Evolutionary conservation across 768 basidiomycete genomes (phyloP).

Genomic region (Pisolithus albus): DNA sequence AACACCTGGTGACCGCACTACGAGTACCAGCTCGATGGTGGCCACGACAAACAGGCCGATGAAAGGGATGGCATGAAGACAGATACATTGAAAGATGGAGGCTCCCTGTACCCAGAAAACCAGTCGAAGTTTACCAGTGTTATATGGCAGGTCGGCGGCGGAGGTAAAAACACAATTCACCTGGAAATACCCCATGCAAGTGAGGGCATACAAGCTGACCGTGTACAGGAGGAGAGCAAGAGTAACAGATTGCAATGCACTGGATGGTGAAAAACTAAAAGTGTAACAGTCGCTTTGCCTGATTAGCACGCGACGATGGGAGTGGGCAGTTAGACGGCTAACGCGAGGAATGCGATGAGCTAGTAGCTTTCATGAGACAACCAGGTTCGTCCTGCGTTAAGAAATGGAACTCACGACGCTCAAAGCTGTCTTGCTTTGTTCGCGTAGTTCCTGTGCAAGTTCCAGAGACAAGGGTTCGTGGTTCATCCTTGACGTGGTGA

Average conservation of each 20-base stretch:
- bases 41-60: constrained; percentile 20
- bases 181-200: constrained; percentile 11
- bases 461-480: constrained; percentile 7
- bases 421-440: constrained; percentile 17
- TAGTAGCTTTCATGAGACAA: too few species aligned
- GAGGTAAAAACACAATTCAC: constrained; percentile 5
- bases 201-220: constrained; percentile 20
- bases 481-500: not conserved
- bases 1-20: constrained; percentile 17
- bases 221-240: constrained; percentile 24
- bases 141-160: not conserved
- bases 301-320: too few species aligned
- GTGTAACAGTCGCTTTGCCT: not conserved
- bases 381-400: too few species aligned
- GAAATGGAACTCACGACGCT: constrained; percentile 10
- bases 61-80: constrained; percentile 21
- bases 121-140: not conserved
- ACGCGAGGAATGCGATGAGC: constrained; percentile 17
- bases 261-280: constrained; percentile 15
- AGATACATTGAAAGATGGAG: constrained; percentile 6
- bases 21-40: constrained; percentile 10
- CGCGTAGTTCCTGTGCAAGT: constrained; percentile 15
- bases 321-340: not conserved
- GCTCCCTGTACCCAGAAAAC: constrained; percentile 6
- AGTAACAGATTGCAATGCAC: constrained; percentile 12